Base-by-base conservation (phyloP, 768 basidiomycete genomes). In the Boletales sp. region DNA sequence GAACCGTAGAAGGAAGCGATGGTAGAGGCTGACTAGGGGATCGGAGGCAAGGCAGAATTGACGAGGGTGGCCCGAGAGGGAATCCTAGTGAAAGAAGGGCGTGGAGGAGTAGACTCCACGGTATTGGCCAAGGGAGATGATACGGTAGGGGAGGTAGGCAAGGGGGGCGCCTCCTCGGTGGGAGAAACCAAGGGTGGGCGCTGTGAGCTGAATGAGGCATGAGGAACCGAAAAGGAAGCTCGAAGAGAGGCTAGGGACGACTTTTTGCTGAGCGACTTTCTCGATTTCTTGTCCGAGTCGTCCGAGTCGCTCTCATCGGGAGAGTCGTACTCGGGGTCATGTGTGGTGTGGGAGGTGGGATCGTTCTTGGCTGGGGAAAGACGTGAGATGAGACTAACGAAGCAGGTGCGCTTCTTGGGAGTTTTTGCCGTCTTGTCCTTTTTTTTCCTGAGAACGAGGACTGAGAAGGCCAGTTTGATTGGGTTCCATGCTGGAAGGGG, bases 301-400 rank as follows among this genome's bases (percentile, higher is more conserved):
- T 67, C 61, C 0, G 32, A 1, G 31, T 68, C 66, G 24, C 53
- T 54, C 3, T 69, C 67, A 4, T 58, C 48, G 15, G 30, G 36
- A 0, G 58, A 61, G 40, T 68, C 64, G 29, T 55, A 60, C 1
- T 63, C 65, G 4, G 34, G 35, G 7, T 56, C 53, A n/a, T n/a
- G n/a, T n/a, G n/a, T n/a, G n/a, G n/a, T n/a, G 9, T 24, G 51
- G 6, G 51, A 51, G 2, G 41, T 41, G 5, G 41, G 8, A 4
- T 69, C 66, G 13, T 18, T 32, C n/a, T 68, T 67, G 21, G 65
- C 54, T 0, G 66, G 67, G 1, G 67, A 69, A 4, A 67, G 24
- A 4, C 63, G 66, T 0, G 66, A 68, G 9, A 67, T 66, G 37
- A 67, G 61, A 40, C 58, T 66, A 30, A 69, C 62, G 45, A 67